Conservation (phyloP, 2,329 filamentous ascomycete genomes). For the Cadophora sp. region DNA sequence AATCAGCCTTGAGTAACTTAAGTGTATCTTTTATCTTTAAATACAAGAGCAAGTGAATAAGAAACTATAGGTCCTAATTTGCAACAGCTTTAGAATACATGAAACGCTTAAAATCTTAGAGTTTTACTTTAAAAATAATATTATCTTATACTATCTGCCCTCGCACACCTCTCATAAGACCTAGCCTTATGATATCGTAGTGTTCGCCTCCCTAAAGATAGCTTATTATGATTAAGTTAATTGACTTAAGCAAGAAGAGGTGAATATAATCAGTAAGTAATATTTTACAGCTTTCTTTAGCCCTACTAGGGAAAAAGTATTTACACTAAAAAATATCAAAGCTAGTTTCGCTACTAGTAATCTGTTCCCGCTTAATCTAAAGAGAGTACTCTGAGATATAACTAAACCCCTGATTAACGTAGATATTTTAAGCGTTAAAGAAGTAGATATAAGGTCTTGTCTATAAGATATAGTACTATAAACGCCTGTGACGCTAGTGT, state of each 20-base stretch:
- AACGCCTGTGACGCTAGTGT: constrained; percentile 27
- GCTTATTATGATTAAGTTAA: constrained; percentile 39
- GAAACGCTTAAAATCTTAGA: constrained; percentile 43
- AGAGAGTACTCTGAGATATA: too few species aligned
- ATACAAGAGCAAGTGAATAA: constrained; percentile 42
- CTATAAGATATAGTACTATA: constrained; percentile 23
- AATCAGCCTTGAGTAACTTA: constrained; percentile 47
- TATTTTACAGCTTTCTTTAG: constrained; percentile 35
- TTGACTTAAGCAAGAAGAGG: constrained; percentile 33
- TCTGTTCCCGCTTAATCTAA: constrained; percentile 27
- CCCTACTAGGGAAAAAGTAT: constrained; percentile 29
- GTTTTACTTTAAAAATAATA: constrained; percentile 35
- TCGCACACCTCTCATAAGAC: constrained; percentile 37
- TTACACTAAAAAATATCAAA: constrained; percentile 41
- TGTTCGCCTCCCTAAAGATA: constrained; percentile 37
- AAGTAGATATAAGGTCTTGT: constrained; percentile 19
- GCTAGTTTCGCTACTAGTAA: constrained; percentile 35
- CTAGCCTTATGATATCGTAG: constrained; percentile 38
- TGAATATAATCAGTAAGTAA: constrained; percentile 36
- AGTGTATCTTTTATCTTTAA: constrained; percentile 45
- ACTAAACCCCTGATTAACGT: too few species aligned
- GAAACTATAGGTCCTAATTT: constrained; percentile 45
- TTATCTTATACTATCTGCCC: constrained; percentile 35
- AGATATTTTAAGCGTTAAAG: constrained; percentile 8
- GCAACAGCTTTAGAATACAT: constrained; percentile 46